These are phyloP conservation scores for Annulohypoxylon bovei DNA, from an alignment of 495 filamentous ascomycete genomes.

Conservation along the genomic window DNA sequence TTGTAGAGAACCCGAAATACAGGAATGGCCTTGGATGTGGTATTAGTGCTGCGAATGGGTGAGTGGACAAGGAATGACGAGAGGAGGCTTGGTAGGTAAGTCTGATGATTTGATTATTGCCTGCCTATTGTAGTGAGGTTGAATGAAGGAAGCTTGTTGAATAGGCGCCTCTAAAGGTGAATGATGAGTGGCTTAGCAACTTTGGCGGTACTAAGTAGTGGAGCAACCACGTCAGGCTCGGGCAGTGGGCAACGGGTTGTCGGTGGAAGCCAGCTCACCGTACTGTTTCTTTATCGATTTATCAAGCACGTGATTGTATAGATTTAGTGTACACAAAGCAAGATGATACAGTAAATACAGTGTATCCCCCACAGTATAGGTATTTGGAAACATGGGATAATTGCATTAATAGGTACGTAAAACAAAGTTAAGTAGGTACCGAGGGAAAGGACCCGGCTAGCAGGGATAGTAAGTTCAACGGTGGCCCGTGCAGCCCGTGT, in stretches of 20 bases:
- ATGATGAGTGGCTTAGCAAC: conserved; percentile 35
- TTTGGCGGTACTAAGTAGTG: conserved; percentile 6
- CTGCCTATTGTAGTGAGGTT: conserved; percentile 27
- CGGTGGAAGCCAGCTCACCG: conserved; percentile 10
- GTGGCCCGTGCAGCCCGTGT: background rate
- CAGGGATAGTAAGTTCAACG: background rate
- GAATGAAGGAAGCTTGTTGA: conserved; percentile 36
- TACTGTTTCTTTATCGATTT: conserved; percentile 4
- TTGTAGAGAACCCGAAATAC: background rate
- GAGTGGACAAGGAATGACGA: background rate
- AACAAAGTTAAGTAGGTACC: no score
- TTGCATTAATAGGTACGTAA: background rate
- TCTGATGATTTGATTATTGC: conserved; percentile 38
- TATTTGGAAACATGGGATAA: no score
- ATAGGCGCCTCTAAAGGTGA: background rate
- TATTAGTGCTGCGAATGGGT: conserved; percentile 12
- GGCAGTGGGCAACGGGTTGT: background rate
- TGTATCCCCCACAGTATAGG: no score
- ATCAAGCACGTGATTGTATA: background rate
- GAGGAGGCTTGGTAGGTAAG: conserved; percentile 22
- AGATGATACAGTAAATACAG: background rate
- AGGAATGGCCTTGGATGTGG: background rate
- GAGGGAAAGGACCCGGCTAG: background rate
- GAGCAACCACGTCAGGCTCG: conserved; percentile 39
- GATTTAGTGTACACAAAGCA: background rate